Evolutionary conservation across 768 basidiomycete genomes (phyloP).

Genomic region (Trametes elegans): DNA sequence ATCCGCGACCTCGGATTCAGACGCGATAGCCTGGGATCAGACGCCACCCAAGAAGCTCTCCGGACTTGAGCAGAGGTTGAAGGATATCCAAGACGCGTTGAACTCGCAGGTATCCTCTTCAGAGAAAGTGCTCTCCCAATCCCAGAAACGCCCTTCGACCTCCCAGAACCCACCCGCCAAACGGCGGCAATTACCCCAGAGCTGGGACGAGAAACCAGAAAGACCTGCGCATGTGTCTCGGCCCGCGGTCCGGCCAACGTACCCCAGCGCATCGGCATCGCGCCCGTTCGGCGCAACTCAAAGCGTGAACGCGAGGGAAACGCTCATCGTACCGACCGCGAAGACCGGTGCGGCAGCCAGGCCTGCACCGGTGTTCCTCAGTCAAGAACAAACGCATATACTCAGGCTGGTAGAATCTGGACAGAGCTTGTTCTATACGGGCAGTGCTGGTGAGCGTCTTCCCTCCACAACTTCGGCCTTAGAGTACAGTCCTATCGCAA

Average conservation of each 20-base stretch:
- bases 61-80: conserved; percentile 42
- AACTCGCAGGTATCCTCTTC: conserved; percentile 26
- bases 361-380: conserved; percentile 56
- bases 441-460: conserved; percentile 78
- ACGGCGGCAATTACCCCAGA: conserved; percentile 55
- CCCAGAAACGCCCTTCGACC: conserved; percentile 34
- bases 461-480: background rate
- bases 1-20: conserved; percentile 16
- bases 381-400: conserved; percentile 84
- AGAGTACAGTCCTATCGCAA: background rate
- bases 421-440: conserved; percentile 90
- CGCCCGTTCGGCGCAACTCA: conserved; percentile 6
- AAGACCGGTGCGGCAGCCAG: conserved; percentile 19
- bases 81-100: conserved; percentile 59
- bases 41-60: conserved; percentile 19
- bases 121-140: conserved; percentile 18
- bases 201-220: conserved; percentile 39
- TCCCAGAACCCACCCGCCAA: conserved; percentile 36
- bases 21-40: conserved; percentile 18
- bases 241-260: too few species aligned
- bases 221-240: background rate
- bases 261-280: conserved; percentile 1
- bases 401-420: conserved; percentile 72
- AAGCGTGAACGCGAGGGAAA: conserved; percentile 9
- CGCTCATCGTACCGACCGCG: conserved; percentile 27